Conservation (phyloP, 1,284 basidiomycete genomes). For the Cystobasidium slooffiae region DNA sequence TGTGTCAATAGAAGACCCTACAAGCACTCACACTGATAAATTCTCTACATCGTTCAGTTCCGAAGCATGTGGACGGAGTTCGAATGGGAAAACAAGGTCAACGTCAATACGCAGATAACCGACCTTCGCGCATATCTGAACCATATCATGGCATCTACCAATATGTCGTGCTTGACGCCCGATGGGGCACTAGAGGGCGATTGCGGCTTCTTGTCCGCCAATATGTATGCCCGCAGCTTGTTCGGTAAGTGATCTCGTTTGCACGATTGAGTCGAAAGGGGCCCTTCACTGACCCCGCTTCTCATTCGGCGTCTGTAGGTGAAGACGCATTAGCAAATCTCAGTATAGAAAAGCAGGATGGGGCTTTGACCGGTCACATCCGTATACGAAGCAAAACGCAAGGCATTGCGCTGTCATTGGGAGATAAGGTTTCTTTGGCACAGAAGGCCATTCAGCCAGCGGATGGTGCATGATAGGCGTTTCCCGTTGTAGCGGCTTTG, state of each 20-base stretch:
- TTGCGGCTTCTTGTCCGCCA: slow-evolving; percentile 90
- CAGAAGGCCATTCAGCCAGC: slow-evolving; percentile 40
- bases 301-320: slow-evolving; percentile 60
- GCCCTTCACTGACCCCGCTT: not conserved
- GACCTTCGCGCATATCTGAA: slow-evolving; percentile 64
- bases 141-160: slow-evolving; percentile 89
- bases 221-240: slow-evolving; percentile 86
- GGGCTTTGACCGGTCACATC: slow-evolving; percentile 84
- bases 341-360: slow-evolving; percentile 86
- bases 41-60: slow-evolving; percentile 64
- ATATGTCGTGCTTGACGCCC: slow-evolving; percentile 95
- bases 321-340: slow-evolving; percentile 97
- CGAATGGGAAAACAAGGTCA: slow-evolving; percentile 97
- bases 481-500: too few species aligned
- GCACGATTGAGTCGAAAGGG: not conserved
- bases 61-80: slow-evolving; percentile 98
- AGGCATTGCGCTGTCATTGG: slow-evolving; percentile 90
- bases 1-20: not conserved
- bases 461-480: slow-evolving; percentile 7
- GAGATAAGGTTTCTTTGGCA: slow-evolving; percentile 71
- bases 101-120: slow-evolving; percentile 76
- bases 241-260: slow-evolving; percentile 67
- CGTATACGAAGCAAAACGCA: slow-evolving; percentile 92
- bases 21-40: slow-evolving; percentile 39
- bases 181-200: slow-evolving; percentile 83